Base-by-base conservation (phyloP, 2,329 filamentous ascomycete species). In the Fusarium globosum region DNA sequence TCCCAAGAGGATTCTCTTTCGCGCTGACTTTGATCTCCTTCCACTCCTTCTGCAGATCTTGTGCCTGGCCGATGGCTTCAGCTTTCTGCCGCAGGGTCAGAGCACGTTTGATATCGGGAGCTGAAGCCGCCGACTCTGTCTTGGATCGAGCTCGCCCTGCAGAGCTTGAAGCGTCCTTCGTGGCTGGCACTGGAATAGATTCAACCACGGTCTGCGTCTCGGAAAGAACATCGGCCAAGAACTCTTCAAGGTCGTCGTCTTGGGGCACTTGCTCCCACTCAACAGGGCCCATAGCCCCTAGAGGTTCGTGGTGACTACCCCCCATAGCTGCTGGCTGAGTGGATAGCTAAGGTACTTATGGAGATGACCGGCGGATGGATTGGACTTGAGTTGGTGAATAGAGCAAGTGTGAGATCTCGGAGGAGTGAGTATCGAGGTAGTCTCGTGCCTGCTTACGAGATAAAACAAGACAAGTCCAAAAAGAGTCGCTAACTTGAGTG, bases 21-120 rank as follows among this genome's bases (percentile, higher is more conserved):
- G 88, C 82, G 46, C 88, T 90, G 62, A 94, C 83, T 82, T 94
- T 96, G 78, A 95, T 84, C 46, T 94, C 92, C 81, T 97, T 97
- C 95, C 96, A 98, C 82, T 94, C 89, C 78, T 93, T 93, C 66
- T 91, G 90, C n/a, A 97, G 83, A 26, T 87, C 83, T 35, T 84
- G 85, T 38, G 90, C 77, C 21, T 81, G 75, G 33, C 73, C 85
- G n/a, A 89, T 82, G 14, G 87, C 82, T 28, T 87, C 83, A 7
- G 87, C 83, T 4, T 87, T 83, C 41, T 77, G 77, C 12, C 79
- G 74, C n/a, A 79, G 76, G 11, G 80, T 77, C 10, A 78, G 78
- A 6, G 90, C 88, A 61, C 86, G 80, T 46, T 85, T 85, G 59
- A 91, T 82, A 69, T 90, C 85, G 51, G 86, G 85, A 39, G 86